Evolutionary conservation across 495 filamentous ascomycete genomes (phyloP), one percentile per base, ranked within the genome.

Genomic region (Beverwykella pulmonaria): DNA sequence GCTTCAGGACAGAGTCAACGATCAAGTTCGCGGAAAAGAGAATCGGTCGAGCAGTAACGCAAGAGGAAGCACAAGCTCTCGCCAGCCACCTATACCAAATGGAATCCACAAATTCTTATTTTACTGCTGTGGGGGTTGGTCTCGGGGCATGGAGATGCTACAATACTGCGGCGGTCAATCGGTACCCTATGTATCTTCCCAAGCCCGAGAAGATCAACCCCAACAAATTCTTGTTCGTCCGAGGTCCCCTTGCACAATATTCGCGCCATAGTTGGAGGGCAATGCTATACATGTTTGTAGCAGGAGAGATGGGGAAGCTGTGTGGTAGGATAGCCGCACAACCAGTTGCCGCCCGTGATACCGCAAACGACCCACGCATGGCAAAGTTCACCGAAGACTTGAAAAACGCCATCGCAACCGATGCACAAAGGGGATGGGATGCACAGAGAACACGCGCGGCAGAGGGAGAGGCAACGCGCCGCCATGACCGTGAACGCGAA

Each of bases 161-260:
- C 15, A 22, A 19, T 2, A 71, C 67, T 10, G 39, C 53, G 30
- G 29, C 27, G 7, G 55, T 44, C 25, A 63, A 53, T 39, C 27
- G 58, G n/a, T 74, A 63, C 50, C 72, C 71, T 19, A 58, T 70
- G 17, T 67, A 58, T 25, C 29, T 22, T 4, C 72, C 72, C 3
- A 71, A 61, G n/a, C 44, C 56, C 15, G 64, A 68, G 53, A 48
- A 22, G 14, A 47, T 73, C 66, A 62, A 73, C 19, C 63, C 61
- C 15, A 50, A 72, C 34, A 67, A 59, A n/a, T 70, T 73, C 53
- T 14, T 59, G 19, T 55, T 55, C 20, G 10, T 75, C 44, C 60
- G 57, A 23, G 72, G 71, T 19, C 59, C 53, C 7, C 8, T 30
- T 20, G 72, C 72, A 2, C 32, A 54, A 26, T 23, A 20, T 17